A percentile compares a stretch with the other conserved stretches of the same genome.
These are phyloP conservation scores for Collybia nuda DNA, from an alignment of 768 basidiomycete genomes.

Conservation along the genomic window DNA sequence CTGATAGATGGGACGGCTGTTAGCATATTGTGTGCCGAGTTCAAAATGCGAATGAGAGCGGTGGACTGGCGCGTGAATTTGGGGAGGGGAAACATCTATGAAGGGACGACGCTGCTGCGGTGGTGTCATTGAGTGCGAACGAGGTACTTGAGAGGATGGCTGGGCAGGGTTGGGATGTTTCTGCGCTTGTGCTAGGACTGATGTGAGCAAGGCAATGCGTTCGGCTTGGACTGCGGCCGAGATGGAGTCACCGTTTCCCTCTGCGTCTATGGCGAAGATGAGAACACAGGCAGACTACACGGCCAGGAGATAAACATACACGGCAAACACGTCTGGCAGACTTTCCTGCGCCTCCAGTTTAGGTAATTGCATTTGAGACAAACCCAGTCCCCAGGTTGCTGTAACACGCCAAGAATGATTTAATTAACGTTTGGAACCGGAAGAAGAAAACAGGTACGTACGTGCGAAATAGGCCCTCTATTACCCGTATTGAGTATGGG, in stretches of 20 bases:
- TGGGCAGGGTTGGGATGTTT: slow-evolving; percentile 9
- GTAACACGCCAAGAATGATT: slow-evolving; percentile 13
- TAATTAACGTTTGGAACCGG: not conserved
- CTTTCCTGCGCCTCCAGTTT: slow-evolving; percentile 86
- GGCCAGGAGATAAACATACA: slow-evolving; percentile 45
- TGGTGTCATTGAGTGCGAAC: slow-evolving; percentile 47
- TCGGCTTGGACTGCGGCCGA: slow-evolving; percentile 84
- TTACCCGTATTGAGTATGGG: slow-evolving; percentile 90
- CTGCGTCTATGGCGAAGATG: slow-evolving; percentile 55
- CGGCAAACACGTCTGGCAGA: slow-evolving; percentile 86
- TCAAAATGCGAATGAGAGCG: slow-evolving; percentile 55
- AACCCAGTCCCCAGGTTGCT: slow-evolving; percentile 82
- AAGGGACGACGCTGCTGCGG: slow-evolving; percentile 40
- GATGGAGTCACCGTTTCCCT: slow-evolving; percentile 87
- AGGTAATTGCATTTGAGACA: slow-evolving; percentile 85
- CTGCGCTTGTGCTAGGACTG: slow-evolving; percentile 65
- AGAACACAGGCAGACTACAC: no score
- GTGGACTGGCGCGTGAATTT: slow-evolving; percentile 36
- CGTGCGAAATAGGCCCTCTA: slow-evolving; percentile 82
- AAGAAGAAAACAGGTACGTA: slow-evolving; percentile 38
- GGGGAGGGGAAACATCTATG: slow-evolving; percentile 33
- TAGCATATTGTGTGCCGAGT: slow-evolving; percentile 41
- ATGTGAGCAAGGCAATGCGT: slow-evolving; percentile 76
- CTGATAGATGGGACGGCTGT: slow-evolving; percentile 56
- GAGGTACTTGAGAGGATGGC: slow-evolving; percentile 21